A percentile compares a stretch with the other conserved stretches of the same genome.
Conservation (phyloP, 768 basidiomycete species). For the Russula sp. region DNA sequence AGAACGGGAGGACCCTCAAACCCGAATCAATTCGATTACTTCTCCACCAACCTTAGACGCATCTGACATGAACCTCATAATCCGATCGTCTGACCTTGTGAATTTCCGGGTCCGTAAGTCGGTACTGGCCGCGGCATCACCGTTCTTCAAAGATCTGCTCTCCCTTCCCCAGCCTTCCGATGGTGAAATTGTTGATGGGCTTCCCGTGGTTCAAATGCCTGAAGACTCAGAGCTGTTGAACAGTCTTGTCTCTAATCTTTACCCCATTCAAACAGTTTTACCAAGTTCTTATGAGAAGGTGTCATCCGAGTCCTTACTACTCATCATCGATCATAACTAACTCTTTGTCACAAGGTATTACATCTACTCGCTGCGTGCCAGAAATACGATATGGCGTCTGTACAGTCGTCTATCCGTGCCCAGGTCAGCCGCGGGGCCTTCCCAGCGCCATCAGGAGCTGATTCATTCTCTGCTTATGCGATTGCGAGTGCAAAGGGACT, state of each 20-base stretch:
- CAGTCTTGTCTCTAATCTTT: slow-evolving; percentile 18
- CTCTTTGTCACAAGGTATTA: too few species aligned
- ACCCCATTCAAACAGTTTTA: slow-evolving; percentile 5
- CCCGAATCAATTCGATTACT: background rate
- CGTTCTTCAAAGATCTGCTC: slow-evolving; percentile 24
- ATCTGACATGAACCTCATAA: background rate
- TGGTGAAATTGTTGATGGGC: background rate
- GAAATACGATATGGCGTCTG: too few species aligned
- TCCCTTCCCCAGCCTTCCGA: slow-evolving; percentile 19
- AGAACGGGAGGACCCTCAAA: background rate
- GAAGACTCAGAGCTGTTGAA: slow-evolving; percentile 12
- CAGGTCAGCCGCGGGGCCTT: too few species aligned
- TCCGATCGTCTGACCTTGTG: slow-evolving; percentile 13
- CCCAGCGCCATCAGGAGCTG: too few species aligned
- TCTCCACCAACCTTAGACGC: background rate
- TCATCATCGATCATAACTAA: too few species aligned
- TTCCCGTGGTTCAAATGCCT: slow-evolving; percentile 7
- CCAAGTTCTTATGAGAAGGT: slow-evolving; percentile 5
- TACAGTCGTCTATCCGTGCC: too few species aligned
- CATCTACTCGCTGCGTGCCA: too few species aligned
- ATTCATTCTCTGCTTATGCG: too few species aligned
- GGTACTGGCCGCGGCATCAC: slow-evolving; percentile 4
- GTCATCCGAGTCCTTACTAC: too few species aligned
- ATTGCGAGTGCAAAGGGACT: too few species aligned
- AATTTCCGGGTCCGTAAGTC: slow-evolving; percentile 21